These are phyloP conservation scores for Pseudocercospora vitis DNA, from an alignment of 2,329 filamentous ascomycete species.

Conservation along the genomic window DNA sequence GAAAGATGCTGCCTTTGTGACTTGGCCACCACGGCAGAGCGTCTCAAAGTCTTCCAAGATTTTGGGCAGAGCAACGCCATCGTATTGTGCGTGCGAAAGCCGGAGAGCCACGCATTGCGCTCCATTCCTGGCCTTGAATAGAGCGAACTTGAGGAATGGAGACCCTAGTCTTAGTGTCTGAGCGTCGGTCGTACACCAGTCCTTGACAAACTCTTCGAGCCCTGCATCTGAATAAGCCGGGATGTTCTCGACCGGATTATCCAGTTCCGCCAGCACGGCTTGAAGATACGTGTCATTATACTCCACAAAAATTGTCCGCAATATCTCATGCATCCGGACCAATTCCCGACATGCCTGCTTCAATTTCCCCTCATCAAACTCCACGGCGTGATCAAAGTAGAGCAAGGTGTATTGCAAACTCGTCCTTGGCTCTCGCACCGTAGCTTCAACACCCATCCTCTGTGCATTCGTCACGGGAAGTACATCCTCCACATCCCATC, in stretches of 20 bases:
- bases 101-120: constrained; percentile 32
- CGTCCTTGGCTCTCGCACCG: constrained; percentile 12
- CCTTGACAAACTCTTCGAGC: not conserved
- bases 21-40: constrained; percentile 36
- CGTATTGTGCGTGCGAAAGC: constrained; percentile 40
- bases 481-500: constrained; percentile 18
- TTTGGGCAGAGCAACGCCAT: constrained; percentile 51
- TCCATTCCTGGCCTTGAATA: constrained; percentile 24
- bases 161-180: not conserved
- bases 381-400: constrained; percentile 23
- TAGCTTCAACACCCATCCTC: constrained; percentile 18
- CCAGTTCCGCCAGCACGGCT: not conserved
- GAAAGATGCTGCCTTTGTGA: not conserved
- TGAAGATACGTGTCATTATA: not conserved
- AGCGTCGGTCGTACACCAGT: not conserved
- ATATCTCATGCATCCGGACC: constrained; percentile 43
- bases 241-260: not conserved
- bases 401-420: constrained; percentile 29
- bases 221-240: not conserved
- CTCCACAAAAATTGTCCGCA: constrained; percentile 57
- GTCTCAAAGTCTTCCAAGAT: constrained; percentile 58
- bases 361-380: constrained; percentile 25
- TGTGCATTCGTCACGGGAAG: constrained; percentile 31
- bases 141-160: not conserved
- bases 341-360: constrained; percentile 23